Evolutionary conservation across 148 eudicot genomes (phyloP).

Genomic region (Polygonum aviculare): DNA sequence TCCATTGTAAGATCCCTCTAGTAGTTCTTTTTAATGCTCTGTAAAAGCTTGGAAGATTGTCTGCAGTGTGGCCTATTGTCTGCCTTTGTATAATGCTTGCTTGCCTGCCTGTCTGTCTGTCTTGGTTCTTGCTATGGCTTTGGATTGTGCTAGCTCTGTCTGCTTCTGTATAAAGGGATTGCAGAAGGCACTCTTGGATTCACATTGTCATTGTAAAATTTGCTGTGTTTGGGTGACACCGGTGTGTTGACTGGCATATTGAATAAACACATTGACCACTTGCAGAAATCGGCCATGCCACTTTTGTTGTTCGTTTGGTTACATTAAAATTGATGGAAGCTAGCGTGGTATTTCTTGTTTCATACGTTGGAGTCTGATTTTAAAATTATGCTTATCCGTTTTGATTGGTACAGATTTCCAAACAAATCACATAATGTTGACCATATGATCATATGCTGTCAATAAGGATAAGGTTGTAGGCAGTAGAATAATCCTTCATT

Average conservation of each 20-base stretch:
- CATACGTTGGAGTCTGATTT: not conserved
- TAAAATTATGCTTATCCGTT: not conserved
- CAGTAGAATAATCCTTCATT: not conserved
- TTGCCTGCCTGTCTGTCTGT: not conserved
- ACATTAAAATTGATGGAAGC: not conserved
- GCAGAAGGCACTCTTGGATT: not conserved
- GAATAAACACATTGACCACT: slow-evolving; percentile 7
- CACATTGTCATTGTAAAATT: not conserved
- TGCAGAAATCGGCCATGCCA: not conserved
- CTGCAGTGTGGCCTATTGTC: not conserved
- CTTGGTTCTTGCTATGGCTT: not conserved
- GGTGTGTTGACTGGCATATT: not conserved
- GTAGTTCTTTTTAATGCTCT: not conserved
- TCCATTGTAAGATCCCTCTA: slow-evolving; percentile 5
- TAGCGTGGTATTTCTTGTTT: not conserved
- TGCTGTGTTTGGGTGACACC: not conserved
- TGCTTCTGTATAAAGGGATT: slow-evolving; percentile 3
- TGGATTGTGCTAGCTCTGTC: not conserved
- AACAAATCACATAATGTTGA: not conserved
- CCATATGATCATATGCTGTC: not conserved
- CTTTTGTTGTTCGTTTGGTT: not conserved
- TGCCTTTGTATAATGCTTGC: slow-evolving; percentile 6
- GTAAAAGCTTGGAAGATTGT: slow-evolving; percentile 2
- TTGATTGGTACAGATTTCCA: not conserved
- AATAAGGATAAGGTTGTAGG: not conserved